Conservation (phyloP, 2,329 filamentous ascomycete genomes). For the Madurella mycetomatis region DNA sequence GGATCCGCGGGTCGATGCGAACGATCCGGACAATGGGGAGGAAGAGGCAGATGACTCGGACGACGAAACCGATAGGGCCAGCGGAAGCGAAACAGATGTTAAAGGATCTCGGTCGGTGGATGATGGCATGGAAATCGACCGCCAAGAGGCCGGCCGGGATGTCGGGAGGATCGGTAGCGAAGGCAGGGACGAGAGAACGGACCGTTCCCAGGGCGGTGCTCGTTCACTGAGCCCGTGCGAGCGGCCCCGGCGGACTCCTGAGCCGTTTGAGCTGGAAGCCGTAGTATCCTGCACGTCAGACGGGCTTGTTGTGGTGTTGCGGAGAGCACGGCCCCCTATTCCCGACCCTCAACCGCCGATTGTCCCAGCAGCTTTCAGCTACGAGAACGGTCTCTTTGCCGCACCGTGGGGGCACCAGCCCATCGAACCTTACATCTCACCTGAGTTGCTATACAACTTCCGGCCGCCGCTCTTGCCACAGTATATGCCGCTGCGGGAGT, state of each 20-base stretch:
- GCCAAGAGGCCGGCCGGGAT: constrained; percentile 33
- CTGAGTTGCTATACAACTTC: constrained; percentile 41
- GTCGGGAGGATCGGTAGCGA: background rate
- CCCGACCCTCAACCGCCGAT: constrained; percentile 52
- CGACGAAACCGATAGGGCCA: constrained; percentile 29
- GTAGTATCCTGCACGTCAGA: constrained; percentile 91
- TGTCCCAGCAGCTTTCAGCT: constrained; percentile 39
- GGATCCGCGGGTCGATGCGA: constrained; percentile 61
- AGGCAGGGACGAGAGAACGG: constrained; percentile 23
- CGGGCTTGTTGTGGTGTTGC: constrained; percentile 75
- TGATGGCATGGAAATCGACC: constrained; percentile 44
- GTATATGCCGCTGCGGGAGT: constrained; percentile 42
- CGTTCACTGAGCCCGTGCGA: background rate
- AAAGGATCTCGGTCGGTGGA: constrained; percentile 19
- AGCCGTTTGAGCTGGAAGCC: constrained; percentile 68
- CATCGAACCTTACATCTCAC: constrained; percentile 45
- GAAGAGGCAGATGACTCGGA: constrained; percentile 38
- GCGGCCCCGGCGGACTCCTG: background rate
- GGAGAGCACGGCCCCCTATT: constrained; percentile 67
- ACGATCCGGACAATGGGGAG: constrained; percentile 41
- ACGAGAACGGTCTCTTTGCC: constrained; percentile 65
- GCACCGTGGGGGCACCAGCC: constrained; percentile 74
- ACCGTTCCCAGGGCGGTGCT: background rate
- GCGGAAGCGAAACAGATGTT: constrained; percentile 28
- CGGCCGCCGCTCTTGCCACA: constrained; percentile 40